Evolutionary conservation across 2,329 filamentous ascomycete species (phyloP).

Genomic region (Diaporthe citrichinensis): DNA sequence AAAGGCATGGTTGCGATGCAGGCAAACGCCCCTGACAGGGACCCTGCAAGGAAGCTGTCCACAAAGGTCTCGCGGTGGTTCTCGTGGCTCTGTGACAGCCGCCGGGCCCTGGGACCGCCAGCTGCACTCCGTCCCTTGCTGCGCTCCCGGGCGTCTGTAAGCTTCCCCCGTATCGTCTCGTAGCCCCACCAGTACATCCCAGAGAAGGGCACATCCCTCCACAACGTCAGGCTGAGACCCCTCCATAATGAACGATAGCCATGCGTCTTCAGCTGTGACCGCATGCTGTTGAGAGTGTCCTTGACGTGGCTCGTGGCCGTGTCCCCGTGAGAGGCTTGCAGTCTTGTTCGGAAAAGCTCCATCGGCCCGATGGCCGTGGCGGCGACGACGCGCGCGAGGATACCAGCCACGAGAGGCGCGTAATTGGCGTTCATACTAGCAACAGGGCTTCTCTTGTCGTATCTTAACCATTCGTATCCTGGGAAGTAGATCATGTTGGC

Average conservation of each 20-base stretch:
- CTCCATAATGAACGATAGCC: slow-evolving; percentile 91
- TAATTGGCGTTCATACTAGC: slow-evolving; percentile 76
- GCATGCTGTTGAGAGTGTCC: slow-evolving; percentile 82
- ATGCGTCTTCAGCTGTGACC: slow-evolving; percentile 81
- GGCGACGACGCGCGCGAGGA: slow-evolving; percentile 82
- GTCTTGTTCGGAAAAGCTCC: slow-evolving; percentile 92
- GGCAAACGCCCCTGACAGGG: slow-evolving; percentile 84
- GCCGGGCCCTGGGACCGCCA: slow-evolving; percentile 58
- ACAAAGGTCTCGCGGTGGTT: slow-evolving; percentile 83
- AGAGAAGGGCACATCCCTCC: slow-evolving; percentile 97
- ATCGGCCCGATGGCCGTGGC: slow-evolving; percentile 89
- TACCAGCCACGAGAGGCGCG: slow-evolving; percentile 84
- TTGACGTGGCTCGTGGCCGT: slow-evolving; percentile 78
- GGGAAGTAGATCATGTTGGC: slow-evolving; percentile 99
- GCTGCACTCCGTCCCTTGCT: slow-evolving; percentile 59
- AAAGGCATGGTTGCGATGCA: slow-evolving; percentile 94
- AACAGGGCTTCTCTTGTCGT: slow-evolving; percentile 80
- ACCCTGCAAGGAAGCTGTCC: slow-evolving; percentile 91
- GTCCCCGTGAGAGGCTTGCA: slow-evolving; percentile 80
- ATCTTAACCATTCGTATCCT: slow-evolving; percentile 95
- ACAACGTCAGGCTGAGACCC: slow-evolving; percentile 89
- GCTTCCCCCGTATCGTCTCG: slow-evolving; percentile 80
- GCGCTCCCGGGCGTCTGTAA: slow-evolving; percentile 78
- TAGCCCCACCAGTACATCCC: slow-evolving; percentile 99
- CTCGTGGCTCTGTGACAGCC: slow-evolving; percentile 74